Percentiles rank a stretch among this genome's conserved stretches.
These are phyloP conservation scores for Ramichloridium luteum DNA, from an alignment of 2,329 filamentous ascomycete species.

Conservation along the genomic window DNA sequence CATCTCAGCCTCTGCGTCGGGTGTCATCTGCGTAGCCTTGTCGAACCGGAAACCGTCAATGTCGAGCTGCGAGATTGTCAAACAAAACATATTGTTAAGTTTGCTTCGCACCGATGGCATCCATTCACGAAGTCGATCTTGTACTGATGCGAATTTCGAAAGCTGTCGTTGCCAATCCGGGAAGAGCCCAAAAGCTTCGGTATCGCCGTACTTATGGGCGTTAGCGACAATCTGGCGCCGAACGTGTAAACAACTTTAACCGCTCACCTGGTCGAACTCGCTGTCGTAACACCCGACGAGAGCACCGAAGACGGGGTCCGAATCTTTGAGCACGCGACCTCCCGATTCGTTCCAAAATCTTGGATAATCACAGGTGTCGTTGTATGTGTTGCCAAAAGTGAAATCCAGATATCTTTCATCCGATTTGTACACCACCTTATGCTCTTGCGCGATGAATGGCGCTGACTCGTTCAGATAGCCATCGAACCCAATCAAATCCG, in stretches of 20 bases:
- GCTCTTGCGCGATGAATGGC: constrained; percentile 41
- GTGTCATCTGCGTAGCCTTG: constrained; percentile 49
- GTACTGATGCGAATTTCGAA: constrained; percentile 51
- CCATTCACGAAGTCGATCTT: constrained; percentile 53
- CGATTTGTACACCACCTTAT: constrained; percentile 44
- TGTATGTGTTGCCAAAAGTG: constrained; percentile 38
- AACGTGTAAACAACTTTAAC: too few species aligned
- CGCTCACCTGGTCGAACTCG: constrained; percentile 45
- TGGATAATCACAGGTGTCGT: constrained; percentile 39
- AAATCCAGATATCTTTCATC: constrained; percentile 45
- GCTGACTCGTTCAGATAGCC: constrained; percentile 45
- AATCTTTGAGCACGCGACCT: neutral
- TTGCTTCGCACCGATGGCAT: constrained; percentile 42
- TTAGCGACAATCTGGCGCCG: too few species aligned
- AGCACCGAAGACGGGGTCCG: constrained; percentile 30
- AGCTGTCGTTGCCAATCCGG: constrained; percentile 49
- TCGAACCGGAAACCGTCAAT: constrained; percentile 53
- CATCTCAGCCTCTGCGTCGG: constrained; percentile 46
- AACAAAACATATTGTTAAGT: constrained; percentile 46
- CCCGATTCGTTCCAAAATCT: constrained; percentile 46
- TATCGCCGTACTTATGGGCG: constrained; percentile 51
- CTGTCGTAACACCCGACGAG: constrained; percentile 44
- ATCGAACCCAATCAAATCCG: constrained; percentile 48
- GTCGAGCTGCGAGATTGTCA: constrained; percentile 46
- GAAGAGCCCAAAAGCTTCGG: constrained; percentile 49